Conservation (phyloP, 2,329 filamentous ascomycete species). For the Ceratocystis ficicola region DNA sequence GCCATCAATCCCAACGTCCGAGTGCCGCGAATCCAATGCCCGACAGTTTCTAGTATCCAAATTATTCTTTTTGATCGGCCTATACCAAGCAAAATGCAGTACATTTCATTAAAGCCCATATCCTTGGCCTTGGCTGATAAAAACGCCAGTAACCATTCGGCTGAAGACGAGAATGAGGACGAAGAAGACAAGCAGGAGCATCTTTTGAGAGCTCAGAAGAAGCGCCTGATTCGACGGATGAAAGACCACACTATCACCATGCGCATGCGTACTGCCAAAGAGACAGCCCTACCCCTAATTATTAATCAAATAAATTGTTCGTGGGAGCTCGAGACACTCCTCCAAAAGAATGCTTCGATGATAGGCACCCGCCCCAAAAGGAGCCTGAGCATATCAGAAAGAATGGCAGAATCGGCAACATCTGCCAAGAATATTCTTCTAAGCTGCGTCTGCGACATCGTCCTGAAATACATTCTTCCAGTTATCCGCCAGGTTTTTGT, state of each 20-base stretch:
- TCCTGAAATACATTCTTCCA: conserved; percentile 66
- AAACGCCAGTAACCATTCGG: conserved; percentile 29
- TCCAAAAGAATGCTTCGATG: conserved; percentile 82
- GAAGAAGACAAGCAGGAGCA: conserved; percentile 57
- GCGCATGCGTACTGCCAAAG: conserved; percentile 66
- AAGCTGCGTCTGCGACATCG: conserved; percentile 55
- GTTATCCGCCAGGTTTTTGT: conserved; percentile 61
- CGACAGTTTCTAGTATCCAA: conserved; percentile 62
- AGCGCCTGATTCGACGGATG: conserved; percentile 68
- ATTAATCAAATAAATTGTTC: conserved; percentile 95
- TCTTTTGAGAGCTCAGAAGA: conserved; percentile 45
- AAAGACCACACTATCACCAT: conserved; percentile 75
- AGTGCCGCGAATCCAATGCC: conserved; percentile 63
- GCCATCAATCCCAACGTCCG: conserved; percentile 39
- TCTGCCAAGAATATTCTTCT: conserved; percentile 68
- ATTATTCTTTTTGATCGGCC: conserved; percentile 83
- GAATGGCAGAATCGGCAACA: conserved; percentile 84
- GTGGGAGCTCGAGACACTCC: conserved; percentile 69
- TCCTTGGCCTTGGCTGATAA: conserved; percentile 75
- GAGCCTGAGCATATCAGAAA: conserved; percentile 82
- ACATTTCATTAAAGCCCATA: conserved; percentile 83
- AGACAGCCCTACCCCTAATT: conserved; percentile 66
- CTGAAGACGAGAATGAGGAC: conserved; percentile 51
- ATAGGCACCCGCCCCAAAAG: conserved; percentile 72
- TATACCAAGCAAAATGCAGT: conserved; percentile 81